Base-by-base conservation (phyloP, 352 stramenopile species). In the Phytophthora litchii region DNA sequence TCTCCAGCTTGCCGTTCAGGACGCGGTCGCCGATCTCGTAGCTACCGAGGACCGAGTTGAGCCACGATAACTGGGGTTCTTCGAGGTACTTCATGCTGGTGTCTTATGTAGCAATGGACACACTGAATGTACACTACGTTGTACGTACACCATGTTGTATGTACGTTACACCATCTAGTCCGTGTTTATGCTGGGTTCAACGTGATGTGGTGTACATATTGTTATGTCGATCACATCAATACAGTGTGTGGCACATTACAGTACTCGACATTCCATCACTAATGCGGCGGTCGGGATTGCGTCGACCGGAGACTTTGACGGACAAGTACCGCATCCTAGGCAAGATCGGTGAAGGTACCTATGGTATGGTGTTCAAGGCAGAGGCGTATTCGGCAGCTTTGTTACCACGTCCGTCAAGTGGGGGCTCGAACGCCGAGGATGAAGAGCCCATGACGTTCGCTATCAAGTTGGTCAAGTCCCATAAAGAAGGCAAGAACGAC, bases 81-180 rank as follows among this genome's bases (percentile, higher is more conserved):
- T 97, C 91, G 13, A 98, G 76, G 75, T 96, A 97, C 80, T 98
- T 98, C 91, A 98, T 98, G 23, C 23, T 27, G 3, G 34, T 27
- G 37, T 47, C n/a, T n/a, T n/a, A n/a, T n/a, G n/a, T n/a, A n/a
- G n/a, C n/a, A n/a, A n/a, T n/a, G n/a, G n/a, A n/a, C n/a, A n/a
- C n/a, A n/a, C n/a, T n/a, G n/a, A n/a, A n/a, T n/a, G n/a, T n/a
- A n/a, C n/a, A n/a, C n/a, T n/a, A n/a, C n/a, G n/a, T n/a, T n/a
- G n/a, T n/a, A n/a, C n/a, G n/a, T n/a, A n/a, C n/a, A n/a, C n/a
- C n/a, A n/a, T n/a, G n/a, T n/a, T n/a, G n/a, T n/a, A n/a, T n/a
- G n/a, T n/a, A n/a, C n/a, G n/a, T n/a, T n/a, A n/a, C n/a, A n/a
- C n/a, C 37, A 40, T 20, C 35, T 19, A 31, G 23, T 19, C 13